A percentile compares a stretch with the other conserved stretches of the same genome.
Conservation (phyloP, 768 basidiomycete genomes). For the Podaxis sp. region DNA sequence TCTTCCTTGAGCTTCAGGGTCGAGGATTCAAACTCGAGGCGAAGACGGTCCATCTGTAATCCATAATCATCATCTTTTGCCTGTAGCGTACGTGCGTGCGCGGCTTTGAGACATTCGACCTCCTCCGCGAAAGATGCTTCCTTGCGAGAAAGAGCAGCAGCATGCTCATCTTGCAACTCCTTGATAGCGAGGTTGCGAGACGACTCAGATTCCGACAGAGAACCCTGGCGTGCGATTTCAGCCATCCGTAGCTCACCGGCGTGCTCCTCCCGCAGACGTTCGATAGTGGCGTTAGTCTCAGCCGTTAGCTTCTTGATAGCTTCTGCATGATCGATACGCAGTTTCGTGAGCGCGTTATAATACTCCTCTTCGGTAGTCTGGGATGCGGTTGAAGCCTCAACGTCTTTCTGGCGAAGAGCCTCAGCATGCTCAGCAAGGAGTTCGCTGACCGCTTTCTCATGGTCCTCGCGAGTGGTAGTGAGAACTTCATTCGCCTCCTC, state of each 20-base stretch:
- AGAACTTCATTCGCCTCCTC: conserved; percentile 52
- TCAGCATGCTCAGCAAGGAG: conserved; percentile 50
- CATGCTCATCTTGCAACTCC: conserved; percentile 70
- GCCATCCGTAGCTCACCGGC: conserved; percentile 65
- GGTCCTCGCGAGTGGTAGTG: conserved; percentile 44
- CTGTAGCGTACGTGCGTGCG: conserved; percentile 50
- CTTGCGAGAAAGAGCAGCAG: conserved; percentile 59
- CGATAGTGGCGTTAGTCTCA: conserved; percentile 58
- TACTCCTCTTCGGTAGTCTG: conserved; percentile 77
- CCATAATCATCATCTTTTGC: conserved; percentile 60
- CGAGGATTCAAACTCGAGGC: conserved; percentile 52
- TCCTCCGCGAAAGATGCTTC: conserved; percentile 64
- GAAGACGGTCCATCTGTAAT: conserved; percentile 54
- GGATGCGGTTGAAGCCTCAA: conserved; percentile 49
- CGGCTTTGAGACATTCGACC: conserved; percentile 58
- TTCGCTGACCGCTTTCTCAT: conserved; percentile 47
- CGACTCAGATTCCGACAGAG: conserved; percentile 70
- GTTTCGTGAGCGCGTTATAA: conserved; percentile 73
- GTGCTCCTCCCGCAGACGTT: conserved; percentile 74
- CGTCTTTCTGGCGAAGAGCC: conserved; percentile 55
- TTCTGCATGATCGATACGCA: conserved; percentile 68
- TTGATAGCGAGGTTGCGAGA: conserved; percentile 57
- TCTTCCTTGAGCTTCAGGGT: conserved; percentile 52
- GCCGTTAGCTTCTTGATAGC: conserved; percentile 56
- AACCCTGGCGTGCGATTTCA: conserved; percentile 72